Evolutionary conservation across 768 basidiomycete genomes (phyloP), one percentile per base, ranked within the genome.

Genomic region (Multifurca ochricompacta): DNA sequence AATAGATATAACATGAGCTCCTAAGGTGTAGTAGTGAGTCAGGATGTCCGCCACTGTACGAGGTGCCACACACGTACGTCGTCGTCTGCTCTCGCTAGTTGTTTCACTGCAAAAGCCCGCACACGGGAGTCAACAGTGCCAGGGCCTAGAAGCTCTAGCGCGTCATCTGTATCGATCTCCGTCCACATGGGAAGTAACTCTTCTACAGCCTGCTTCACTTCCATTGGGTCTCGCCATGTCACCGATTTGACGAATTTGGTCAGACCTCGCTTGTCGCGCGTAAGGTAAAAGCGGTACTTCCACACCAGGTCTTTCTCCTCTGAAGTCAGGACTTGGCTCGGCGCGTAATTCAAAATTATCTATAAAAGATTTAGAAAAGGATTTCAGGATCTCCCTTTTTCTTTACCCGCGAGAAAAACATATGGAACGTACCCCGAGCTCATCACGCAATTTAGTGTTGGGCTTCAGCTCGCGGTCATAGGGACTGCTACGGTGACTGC

Each of bases 251-350:
- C 77, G 70, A 99, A 99, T 67, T 99, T 99, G 31, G 95, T 98
- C 36, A 98, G 77, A 2, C 94, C 93, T 9, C 89, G 83, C 70
- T 91, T 94, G 68, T 94, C 91, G 31, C 92, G 75, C 3, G 85
- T 82, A 10, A 99, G 82, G 61, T 96, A 98, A 71, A 97, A 99
- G n/a, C 96, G 81, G 76, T 95, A 99, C 68, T 95, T 94, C 96
- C 96, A 99, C 35, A 98, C 84, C 37, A 94, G 73, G 62, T 98
- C 95, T 65, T 95, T 96, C 70, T 98, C 95, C 64, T 93, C 89
- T 0, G 91, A 83, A 3, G 81, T 88, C 7, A 99, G 74, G 9
- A 79, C 76, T 55, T 86, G 89, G 54, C 88, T 94, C 0, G 96
- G 96, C 0, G 94, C 85, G 60, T 97, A 92, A 47, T 83, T 83